phyloP scores from a whole-genome alignment of 352 stramenopile genomes.

The Globisporangium mamillatum region DNA sequence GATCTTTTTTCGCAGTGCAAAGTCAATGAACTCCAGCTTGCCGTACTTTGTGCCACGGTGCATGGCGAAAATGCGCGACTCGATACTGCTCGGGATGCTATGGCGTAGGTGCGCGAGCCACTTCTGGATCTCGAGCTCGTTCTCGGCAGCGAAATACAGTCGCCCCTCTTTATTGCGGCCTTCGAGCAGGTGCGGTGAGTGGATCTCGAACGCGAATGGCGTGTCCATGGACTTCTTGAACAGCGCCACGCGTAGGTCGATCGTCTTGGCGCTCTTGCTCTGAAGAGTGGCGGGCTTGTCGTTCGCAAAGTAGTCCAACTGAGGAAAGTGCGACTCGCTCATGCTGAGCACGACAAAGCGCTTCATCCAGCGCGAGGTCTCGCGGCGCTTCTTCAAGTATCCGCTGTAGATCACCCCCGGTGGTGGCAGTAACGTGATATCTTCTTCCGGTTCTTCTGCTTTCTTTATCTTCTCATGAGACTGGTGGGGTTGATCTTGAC shows the following conservation, averaged over 20 bases:
- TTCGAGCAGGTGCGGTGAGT: slow-evolving; percentile 82
- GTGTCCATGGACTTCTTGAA: slow-evolving; percentile 81
- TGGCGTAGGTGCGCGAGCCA: slow-evolving; percentile 87
- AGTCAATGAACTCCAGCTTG: slow-evolving; percentile 65
- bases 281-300: slow-evolving; percentile 42
- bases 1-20: slow-evolving; percentile 39
- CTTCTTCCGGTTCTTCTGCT: slow-evolving; percentile 21
- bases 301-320: slow-evolving; percentile 70
- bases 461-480: not conserved
- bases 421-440: not conserved
- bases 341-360: slow-evolving; percentile 69
- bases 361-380: slow-evolving; percentile 79
- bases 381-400: slow-evolving; percentile 70
- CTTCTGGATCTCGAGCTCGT: slow-evolving; percentile 84
- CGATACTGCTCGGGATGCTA: slow-evolving; percentile 66
- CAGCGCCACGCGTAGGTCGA: slow-evolving; percentile 61
- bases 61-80: slow-evolving; percentile 79
- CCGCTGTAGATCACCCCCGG: slow-evolving; percentile 38
- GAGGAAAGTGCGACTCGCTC: slow-evolving; percentile 29
- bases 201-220: slow-evolving; percentile 86
- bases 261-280: slow-evolving; percentile 40
- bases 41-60: slow-evolving; percentile 57
- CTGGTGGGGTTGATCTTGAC: not conserved
- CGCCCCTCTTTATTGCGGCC: slow-evolving; percentile 86
- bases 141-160: slow-evolving; percentile 84